Percentiles rank a stretch among this genome's conserved stretches.
phyloP scores from a whole-genome alignment of 2,329 filamentous ascomycete species.

The Aspergillus sp. region DNA sequence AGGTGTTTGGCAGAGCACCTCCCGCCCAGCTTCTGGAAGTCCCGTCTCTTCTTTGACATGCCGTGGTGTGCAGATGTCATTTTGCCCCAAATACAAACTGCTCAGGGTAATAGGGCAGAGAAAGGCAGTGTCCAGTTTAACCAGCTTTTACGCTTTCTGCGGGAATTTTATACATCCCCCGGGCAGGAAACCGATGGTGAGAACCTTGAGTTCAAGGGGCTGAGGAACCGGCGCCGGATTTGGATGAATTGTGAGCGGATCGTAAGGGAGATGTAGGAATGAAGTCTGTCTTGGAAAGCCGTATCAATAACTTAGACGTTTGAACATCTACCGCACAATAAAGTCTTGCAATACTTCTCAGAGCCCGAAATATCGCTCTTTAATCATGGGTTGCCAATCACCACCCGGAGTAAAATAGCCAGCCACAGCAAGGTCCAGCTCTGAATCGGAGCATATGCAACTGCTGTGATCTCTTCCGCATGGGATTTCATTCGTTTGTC shows the following conservation, averaged over 20 bases:
- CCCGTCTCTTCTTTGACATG: conserved; percentile 11
- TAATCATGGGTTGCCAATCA: too few species aligned
- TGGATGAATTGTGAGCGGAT: conserved; percentile 11
- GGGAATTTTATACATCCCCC: not conserved
- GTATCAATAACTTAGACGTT: too few species aligned
- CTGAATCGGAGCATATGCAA: too few species aligned
- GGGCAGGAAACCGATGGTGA: not conserved
- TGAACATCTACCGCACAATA: too few species aligned
- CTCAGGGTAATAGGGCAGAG: not conserved
- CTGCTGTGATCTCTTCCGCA: too few species aligned
- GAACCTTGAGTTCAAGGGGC: conserved; percentile 2
- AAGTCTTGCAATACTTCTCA: too few species aligned
- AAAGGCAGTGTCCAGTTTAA: conserved; percentile 1
- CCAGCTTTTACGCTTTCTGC: not conserved
- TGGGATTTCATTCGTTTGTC: too few species aligned
- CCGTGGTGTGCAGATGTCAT: conserved; percentile 12
- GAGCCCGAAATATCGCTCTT: too few species aligned
- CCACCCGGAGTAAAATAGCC: too few species aligned
- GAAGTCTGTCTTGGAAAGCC: too few species aligned
- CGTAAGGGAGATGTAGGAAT: conserved; percentile 1
- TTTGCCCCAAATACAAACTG: not conserved
- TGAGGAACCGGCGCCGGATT: conserved; percentile 9
- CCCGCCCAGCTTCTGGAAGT: conserved; percentile 10
- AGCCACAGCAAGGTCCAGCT: too few species aligned
- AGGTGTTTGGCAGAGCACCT: conserved; percentile 4